A percentile compares a stretch with the other conserved stretches of the same genome.
phyloP scores from a whole-genome alignment of 108 stramenopile genomes.

The Hondaea fermentalgiana region DNA sequence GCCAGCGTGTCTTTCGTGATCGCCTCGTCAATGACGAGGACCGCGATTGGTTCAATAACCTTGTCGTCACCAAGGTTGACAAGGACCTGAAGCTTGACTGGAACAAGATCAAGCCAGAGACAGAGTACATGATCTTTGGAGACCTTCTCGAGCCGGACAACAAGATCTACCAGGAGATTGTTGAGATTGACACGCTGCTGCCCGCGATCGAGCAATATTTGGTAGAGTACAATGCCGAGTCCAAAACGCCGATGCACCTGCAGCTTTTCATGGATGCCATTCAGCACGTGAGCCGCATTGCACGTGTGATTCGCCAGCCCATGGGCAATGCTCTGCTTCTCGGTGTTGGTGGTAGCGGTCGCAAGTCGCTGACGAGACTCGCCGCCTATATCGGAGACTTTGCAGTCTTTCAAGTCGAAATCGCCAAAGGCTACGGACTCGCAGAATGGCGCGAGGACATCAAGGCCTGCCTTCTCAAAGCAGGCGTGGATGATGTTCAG shows the following conservation, averaged over 20 bases:
- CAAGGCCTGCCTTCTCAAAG: conserved; percentile 37
- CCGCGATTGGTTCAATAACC: conserved; percentile 43
- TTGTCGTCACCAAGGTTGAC: conserved; percentile 30
- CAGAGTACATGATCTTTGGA: conserved; percentile 40
- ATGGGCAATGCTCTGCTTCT: conserved; percentile 59
- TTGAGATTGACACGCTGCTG: conserved; percentile 40
- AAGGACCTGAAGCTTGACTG: conserved; percentile 40
- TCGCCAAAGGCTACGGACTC: conserved; percentile 55
- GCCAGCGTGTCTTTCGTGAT: conserved; percentile 51
- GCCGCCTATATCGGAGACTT: conserved; percentile 55
- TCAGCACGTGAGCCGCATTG: conserved; percentile 54
- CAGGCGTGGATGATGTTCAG: conserved; percentile 48
- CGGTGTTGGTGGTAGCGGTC: conserved; percentile 58
- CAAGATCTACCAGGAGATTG: conserved; percentile 45
- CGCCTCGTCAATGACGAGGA: conserved; percentile 46
- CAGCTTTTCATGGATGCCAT: conserved; percentile 59
- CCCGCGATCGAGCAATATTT: conserved; percentile 47
- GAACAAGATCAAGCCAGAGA: neutral
- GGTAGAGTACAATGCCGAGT: conserved; percentile 55
- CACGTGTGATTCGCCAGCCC: conserved; percentile 58
- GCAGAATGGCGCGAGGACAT: conserved; percentile 58
- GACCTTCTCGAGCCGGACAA: conserved; percentile 48
- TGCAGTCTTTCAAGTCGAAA: conserved; percentile 52
- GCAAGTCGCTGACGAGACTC: conserved; percentile 54
- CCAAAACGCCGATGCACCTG: conserved; percentile 54